Conservation (phyloP, 176 grass and related monocot genomes). For the Juncus effusus region DNA sequence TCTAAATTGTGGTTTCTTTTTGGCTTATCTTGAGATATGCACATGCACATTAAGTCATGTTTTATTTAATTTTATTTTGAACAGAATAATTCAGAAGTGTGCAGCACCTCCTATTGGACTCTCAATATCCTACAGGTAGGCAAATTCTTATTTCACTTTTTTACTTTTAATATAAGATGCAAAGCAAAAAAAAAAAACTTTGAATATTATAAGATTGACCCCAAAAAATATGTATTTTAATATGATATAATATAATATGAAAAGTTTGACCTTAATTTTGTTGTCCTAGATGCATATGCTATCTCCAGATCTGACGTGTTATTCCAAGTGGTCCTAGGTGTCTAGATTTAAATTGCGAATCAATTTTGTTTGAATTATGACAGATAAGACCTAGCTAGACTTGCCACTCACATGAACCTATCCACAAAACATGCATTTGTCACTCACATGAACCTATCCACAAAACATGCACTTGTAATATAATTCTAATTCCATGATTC, state of each 20-base stretch:
- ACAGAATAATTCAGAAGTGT: conserved; percentile 68
- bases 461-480: too few species aligned
- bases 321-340: too few species aligned
- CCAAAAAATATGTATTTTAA: too few species aligned
- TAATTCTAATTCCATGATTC: conserved; percentile 9
- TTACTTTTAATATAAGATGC: conserved; percentile 1
- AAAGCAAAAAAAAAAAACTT: background rate
- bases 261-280: too few species aligned
- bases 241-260: too few species aligned
- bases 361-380: background rate
- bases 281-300: too few species aligned
- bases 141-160: background rate
- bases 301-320: too few species aligned
- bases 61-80: conserved; percentile 1
- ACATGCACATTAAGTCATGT: background rate
- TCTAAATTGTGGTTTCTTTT: background rate
- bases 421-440: too few species aligned
- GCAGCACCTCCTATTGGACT: conserved; percentile 79
- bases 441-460: conserved; percentile 2
- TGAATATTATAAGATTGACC: background rate
- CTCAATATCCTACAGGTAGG: conserved; percentile 76
- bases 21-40: background rate
- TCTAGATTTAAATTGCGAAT: too few species aligned
- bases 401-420: background rate
- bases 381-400: background rate